Evolutionary conservation across 2,329 filamentous ascomycete genomes (phyloP), one percentile per base, ranked within the genome.

Genomic region (Cercospora zeina): DNA sequence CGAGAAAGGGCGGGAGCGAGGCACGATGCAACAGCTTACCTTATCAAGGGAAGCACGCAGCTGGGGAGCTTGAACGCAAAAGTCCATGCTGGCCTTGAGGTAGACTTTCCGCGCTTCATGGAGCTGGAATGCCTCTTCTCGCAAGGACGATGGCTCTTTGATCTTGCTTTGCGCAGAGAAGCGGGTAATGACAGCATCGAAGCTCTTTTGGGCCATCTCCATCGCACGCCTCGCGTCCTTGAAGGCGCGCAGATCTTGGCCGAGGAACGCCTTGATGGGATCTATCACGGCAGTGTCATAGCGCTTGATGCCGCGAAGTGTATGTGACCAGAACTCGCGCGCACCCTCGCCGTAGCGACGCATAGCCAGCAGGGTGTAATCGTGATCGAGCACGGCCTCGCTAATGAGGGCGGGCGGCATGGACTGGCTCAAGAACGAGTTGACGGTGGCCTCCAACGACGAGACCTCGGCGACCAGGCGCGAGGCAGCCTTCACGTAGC

Each of bases 111-210:
- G 86, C 24, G 91, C 90, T 79, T 97, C 95, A 74, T 96, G 95
- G 37, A 97, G 86, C 73, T 95, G 88, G 72, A 99, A 99, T 0
- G 95, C 95, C 77, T 99, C 95, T 76, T 99, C 95, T 63, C 95
- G 85, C 60, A 99, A 81, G 1, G 92, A 86, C 0, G 92, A 97
- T 0, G 93, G 86, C 76, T 99, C 95, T 77, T 97, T 99, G 5
- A 91, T 88, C 80, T 97, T 97, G 67, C 88, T 89, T 76, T 97
- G 92, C 2, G 85, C 82, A 4, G 92, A 84, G 73, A 96, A 97
- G 62, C 93, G 87, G 21, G 90, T 85, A 62, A 97, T 83, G 2
- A 90, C 86, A 59, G 85, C 84, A 74, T 99, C 95, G 71, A 93
- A 96, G 2, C 85, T 84, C 76, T 91, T 91, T 76, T 99, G 95